A percentile compares a stretch with the other conserved stretches of the same genome.
Evolutionary conservation across 495 filamentous ascomycete species (phyloP).

Genomic region (Parathielavia appendiculata): DNA sequence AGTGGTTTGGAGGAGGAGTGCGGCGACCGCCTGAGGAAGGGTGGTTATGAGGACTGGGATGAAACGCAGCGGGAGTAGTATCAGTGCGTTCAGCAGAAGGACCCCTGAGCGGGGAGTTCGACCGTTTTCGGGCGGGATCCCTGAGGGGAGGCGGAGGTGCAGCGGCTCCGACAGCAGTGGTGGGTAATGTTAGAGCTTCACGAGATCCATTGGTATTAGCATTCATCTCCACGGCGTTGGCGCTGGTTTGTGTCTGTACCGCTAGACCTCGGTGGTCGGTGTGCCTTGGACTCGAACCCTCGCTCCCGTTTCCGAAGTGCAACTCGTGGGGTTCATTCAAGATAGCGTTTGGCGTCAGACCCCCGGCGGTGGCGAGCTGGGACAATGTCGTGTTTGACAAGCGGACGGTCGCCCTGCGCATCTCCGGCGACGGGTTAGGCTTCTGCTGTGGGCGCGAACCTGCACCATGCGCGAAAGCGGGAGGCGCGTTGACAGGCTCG

Average conservation of each 20-base stretch:
- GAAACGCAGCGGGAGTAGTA: slow-evolving; percentile 14
- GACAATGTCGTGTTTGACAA: slow-evolving; percentile 76
- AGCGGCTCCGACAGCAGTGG: slow-evolving; percentile 24
- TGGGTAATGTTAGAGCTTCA: slow-evolving; percentile 43
- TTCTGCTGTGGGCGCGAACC: slow-evolving; percentile 54
- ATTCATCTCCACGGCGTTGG: slow-evolving; percentile 43
- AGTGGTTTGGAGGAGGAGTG: slow-evolving; percentile 31
- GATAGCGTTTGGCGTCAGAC: slow-evolving; percentile 32
- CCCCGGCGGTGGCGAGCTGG: slow-evolving; percentile 65
- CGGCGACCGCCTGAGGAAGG: slow-evolving; percentile 31
- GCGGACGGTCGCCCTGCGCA: slow-evolving; percentile 70
- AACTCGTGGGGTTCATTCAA: slow-evolving; percentile 18
- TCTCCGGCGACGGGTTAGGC: slow-evolving; percentile 66
- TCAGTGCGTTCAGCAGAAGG: slow-evolving; percentile 1
- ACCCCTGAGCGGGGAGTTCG: slow-evolving; percentile 33
- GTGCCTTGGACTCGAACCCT: slow-evolving; percentile 26
- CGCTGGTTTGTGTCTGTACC: slow-evolving; percentile 43
- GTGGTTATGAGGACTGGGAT: slow-evolving; percentile 13
- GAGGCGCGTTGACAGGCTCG: slow-evolving; percentile 68
- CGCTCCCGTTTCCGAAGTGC: slow-evolving; percentile 28
- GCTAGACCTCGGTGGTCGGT: slow-evolving; percentile 36
- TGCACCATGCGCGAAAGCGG: slow-evolving; percentile 58
- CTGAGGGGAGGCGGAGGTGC: slow-evolving; percentile 34
- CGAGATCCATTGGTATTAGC: slow-evolving; percentile 47
- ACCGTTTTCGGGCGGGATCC: slow-evolving; percentile 29